Percentiles rank a stretch among this genome's conserved stretches.
phyloP scores from a whole-genome alignment of 2,329 filamentous ascomycete genomes.

The Hymenoscyphus albidus region DNA sequence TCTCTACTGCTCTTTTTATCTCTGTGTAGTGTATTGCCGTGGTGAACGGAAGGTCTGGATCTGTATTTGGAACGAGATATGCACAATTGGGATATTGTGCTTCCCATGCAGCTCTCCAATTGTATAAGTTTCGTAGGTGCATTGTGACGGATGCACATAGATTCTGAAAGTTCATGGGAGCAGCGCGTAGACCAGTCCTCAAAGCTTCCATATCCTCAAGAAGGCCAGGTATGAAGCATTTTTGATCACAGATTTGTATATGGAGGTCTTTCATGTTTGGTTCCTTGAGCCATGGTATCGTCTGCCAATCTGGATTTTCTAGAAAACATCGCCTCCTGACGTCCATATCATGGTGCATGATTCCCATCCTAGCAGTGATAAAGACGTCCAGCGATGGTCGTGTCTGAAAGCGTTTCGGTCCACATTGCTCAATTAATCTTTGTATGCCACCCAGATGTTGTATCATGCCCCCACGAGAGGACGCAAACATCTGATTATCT shows the following conservation, averaged over 20 bases:
- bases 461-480: slow-evolving; percentile 14
- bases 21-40: slow-evolving; percentile 12
- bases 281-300: slow-evolving; percentile 18
- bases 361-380: slow-evolving; percentile 11
- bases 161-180: slow-evolving; percentile 8
- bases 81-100: slow-evolving; percentile 13
- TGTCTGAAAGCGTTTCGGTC: slow-evolving; percentile 17
- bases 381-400: slow-evolving; percentile 15
- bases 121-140: slow-evolving; percentile 11
- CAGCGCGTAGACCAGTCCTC: slow-evolving; percentile 4
- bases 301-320: slow-evolving; percentile 13
- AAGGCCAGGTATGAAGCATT: slow-evolving; percentile 13
- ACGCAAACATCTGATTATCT: slow-evolving; percentile 15
- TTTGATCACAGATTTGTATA: slow-evolving; percentile 11
- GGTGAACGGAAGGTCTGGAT: slow-evolving; percentile 14
- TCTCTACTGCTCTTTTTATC: slow-evolving; percentile 10
- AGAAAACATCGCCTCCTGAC: slow-evolving; percentile 17
- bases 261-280: slow-evolving; percentile 14
- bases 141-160: slow-evolving; percentile 7
- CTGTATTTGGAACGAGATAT: slow-evolving; percentile 2
- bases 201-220: slow-evolving; percentile 19
- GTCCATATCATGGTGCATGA: slow-evolving; percentile 15
- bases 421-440: slow-evolving; percentile 14
- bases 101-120: slow-evolving; percentile 16
- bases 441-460: slow-evolving; percentile 17